Base-by-base conservation (phyloP, 2,329 filamentous ascomycete species). In the Talaromyces piceae region DNA sequence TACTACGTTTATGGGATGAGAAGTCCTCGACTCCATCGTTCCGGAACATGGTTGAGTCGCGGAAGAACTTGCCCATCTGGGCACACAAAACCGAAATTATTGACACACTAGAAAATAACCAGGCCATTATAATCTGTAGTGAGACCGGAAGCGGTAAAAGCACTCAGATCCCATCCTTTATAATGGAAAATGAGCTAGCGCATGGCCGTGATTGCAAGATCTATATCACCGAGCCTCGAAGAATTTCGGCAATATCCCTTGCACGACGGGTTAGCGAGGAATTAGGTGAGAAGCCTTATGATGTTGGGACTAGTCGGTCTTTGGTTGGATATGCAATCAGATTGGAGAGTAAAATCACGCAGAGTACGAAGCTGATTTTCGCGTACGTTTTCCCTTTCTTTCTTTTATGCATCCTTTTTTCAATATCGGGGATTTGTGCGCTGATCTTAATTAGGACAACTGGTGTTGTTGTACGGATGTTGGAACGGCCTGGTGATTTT, bases 71-170 rank as follows among this genome's bases (percentile, higher is more conserved):
- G 16, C 93, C 93, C 0, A 95, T 98, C 75, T 96, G 87, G 81
- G 77, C 80, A 11, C 96, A 93, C 66, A 85, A 84, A 58, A 74
- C 87, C 11, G 79, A 88, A 46, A 89, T 96, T 6, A 73, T 97
- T 11, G 76, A 81, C 23, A 81, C 87, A 2, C 84, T 98, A 26
- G 84, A 88, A 44, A 76, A 80, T 20, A 80, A 95, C 57, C 91
- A 93, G 62, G 86, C 95, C 8, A 84, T 93, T 8, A 96, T 98
- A 54, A 81, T 98, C 26, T 97, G 91, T 65, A 93, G 93, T 65
- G 93, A 98, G 71, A 98, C 93, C 2, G 93, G 93, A 59, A 96
- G 84, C 66, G 93, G 93, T 57, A 98, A 98, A 74, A 96, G 90
- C 68, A 98, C 93, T 0, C 93, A 98, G 63, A 86, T 96, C n/a